Percentiles rank a stretch among this genome's conserved stretches.
phyloP scores from a whole-genome alignment of 2,329 filamentous ascomycete species.

The Ceratocystis lukuohia region DNA sequence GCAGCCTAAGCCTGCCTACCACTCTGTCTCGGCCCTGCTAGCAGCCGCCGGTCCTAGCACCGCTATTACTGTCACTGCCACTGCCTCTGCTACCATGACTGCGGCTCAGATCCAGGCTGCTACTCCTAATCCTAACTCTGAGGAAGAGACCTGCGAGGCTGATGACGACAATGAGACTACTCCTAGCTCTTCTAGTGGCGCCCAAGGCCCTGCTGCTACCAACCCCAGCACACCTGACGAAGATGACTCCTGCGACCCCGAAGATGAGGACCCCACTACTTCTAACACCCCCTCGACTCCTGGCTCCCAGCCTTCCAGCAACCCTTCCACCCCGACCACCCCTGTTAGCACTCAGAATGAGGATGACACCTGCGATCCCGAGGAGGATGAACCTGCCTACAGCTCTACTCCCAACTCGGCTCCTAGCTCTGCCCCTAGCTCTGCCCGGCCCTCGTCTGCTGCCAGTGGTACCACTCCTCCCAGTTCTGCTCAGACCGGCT shows the following conservation, averaged over 20 bases:
- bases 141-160: not conserved
- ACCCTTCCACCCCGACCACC: not conserved
- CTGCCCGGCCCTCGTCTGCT: slow-evolving; percentile 26
- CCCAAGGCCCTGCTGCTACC: not conserved
- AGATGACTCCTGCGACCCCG: not conserved
- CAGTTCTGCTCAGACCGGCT: not conserved
- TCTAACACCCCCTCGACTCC: not conserved
- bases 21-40: slow-evolving; percentile 27
- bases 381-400: not conserved
- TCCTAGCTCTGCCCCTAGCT: slow-evolving; percentile 16
- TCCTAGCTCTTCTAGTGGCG: not conserved
- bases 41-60: slow-evolving; percentile 24
- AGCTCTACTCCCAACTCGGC: not conserved
- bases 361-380: not conserved
- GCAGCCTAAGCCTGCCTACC: slow-evolving; percentile 32
- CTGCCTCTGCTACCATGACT: slow-evolving; percentile 20
- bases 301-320: no score
- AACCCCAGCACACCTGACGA: not conserved
- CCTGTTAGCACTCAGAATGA: not conserved
- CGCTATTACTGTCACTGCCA: not conserved
- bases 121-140: slow-evolving; percentile 14
- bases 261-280: not conserved
- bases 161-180: not conserved
- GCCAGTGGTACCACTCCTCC: slow-evolving; percentile 19
- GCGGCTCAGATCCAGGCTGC: not conserved